Base-by-base conservation (phyloP, 352 stramenopile genomes). In the Phytopythium kandeliae region DNA sequence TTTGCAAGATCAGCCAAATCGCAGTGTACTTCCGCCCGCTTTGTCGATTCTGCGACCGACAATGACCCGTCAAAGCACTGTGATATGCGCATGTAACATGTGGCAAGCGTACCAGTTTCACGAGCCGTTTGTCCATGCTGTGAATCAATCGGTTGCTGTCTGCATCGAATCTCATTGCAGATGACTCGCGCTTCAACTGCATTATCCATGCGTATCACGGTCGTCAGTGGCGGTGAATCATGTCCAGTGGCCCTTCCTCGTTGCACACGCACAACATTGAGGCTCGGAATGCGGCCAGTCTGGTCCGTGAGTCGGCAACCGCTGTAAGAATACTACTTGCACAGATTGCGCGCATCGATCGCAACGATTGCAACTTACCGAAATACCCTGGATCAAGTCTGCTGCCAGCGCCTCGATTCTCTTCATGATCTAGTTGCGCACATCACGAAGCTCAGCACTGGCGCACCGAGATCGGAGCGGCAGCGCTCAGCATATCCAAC, bases 1-100 rank as follows among this genome's bases (percentile, higher is more conserved):
- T 91, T 55, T 92, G 82, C 24, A 94, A 70, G 7, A 94, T 74
- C 37, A 94, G 58, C 84, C 84, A 94, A 10, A 88, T 78, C 0
- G 75, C 72, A 4, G 84, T 92, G 50, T 92, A 94, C 65, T 85
- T 87, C 19, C 81, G 62, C n/a, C 79, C 81, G 34, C 81, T 74
- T 24, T 61, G 61, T 35, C 74, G 68, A 43, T 77, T 89, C 84
- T 91, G 36, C 2, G 26, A 49, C 24, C 26, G 16, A 42, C 38
- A 12, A 31, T 24, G 37, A 15, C 4, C 12, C n/a, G 44, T 50
- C 3, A 36, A 12, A 49, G 19, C 2, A 25, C 8, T 25, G n/a
- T 51, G 12, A 25, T 25, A 15, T 28, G 19, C 12, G 34, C 16
- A 41, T 17, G 48, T 8, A 10, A 16, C 4, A 11, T 11, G 31